Evolutionary conservation across 495 filamentous ascomycete species (phyloP), one percentile per base, ranked within the genome.

Genomic region (Hypoxylon subgilvum): DNA sequence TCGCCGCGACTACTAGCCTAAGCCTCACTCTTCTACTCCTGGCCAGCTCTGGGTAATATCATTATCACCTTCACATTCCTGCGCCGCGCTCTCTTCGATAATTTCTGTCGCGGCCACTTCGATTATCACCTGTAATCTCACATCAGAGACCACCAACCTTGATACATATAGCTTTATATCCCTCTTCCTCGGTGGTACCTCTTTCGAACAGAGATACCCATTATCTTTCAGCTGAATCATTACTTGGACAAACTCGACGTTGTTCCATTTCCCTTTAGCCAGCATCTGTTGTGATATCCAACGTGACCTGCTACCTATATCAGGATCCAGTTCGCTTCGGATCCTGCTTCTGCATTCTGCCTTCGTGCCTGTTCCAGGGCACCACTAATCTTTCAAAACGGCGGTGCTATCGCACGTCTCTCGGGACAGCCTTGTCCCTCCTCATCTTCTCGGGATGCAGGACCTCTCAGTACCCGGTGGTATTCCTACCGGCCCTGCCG

Each of bases 401-500:
- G 86, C 84, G 76, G 81, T 86, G 64, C 72, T 88, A 78, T 84
- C 84, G 66, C 81, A 83, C 71, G 75, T 78, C 67, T 71, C 79
- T 72, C 80, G 85, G 87, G 88, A 90, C 86, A 83, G 75, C 71
- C 79, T 87, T 77, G 83, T 88, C 85, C 85, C 86, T 69, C 83
- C 86, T 74, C 86, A 89, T 80, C 82, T 88, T 72, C 82, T 91
- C 78, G 87, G 84, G 77, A 96, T 96, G 91, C 91, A 94, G 85
- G 84, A 87, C 69, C 83, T 84, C 74, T 84, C 90, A 71, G 79
- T 78, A 69, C 71, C 79, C 41, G 67, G 66, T 43, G 72, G 69
- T 43, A 63, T 66, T 21, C 78, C 84, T 67, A 79, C 77, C 72
- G 80, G 78, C 66, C 76, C 84, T 70, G 75, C 71, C 60, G 73